Evolutionary conservation across 163 green algal species (phyloP).

Genomic region (Chloroidium sp.): DNA sequence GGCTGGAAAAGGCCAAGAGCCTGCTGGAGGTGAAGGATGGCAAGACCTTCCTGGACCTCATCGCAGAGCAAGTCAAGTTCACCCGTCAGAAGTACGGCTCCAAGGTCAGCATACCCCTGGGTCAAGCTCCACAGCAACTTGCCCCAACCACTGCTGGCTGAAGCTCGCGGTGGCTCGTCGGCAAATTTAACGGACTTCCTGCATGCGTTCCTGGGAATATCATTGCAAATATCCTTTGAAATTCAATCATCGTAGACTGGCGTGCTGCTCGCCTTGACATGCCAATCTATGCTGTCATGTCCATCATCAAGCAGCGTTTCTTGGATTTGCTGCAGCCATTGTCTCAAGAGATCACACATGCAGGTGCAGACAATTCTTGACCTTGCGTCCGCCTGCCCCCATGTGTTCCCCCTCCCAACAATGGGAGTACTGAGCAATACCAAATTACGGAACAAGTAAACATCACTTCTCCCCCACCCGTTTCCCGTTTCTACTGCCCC

Average conservation of each 20-base stretch:
- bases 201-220: background rate
- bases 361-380: too few species aligned
- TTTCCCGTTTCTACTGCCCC: background rate
- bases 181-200: background rate
- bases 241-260: too few species aligned
- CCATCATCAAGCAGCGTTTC: too few species aligned
- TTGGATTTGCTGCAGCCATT: too few species aligned
- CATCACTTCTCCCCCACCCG: background rate
- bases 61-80: slow-evolving; percentile 86
- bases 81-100: slow-evolving; percentile 59
- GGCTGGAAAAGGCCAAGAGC: slow-evolving; percentile 86
- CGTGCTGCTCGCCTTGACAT: too few species aligned
- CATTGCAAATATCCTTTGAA: too few species aligned
- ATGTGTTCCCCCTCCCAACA: too few species aligned
- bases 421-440: too few species aligned
- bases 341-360: too few species aligned
- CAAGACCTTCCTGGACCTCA: slow-evolving; percentile 94
- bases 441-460: background rate
- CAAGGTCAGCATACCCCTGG: slow-evolving; percentile 14
- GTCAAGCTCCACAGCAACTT: background rate
- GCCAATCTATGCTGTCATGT: too few species aligned
- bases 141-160: background rate
- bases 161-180: background rate
- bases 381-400: too few species aligned
- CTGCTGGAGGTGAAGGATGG: slow-evolving; percentile 78